phyloP scores from a whole-genome alignment of 2,329 filamentous ascomycete genomes.

The Ramularia endophylla region DNA sequence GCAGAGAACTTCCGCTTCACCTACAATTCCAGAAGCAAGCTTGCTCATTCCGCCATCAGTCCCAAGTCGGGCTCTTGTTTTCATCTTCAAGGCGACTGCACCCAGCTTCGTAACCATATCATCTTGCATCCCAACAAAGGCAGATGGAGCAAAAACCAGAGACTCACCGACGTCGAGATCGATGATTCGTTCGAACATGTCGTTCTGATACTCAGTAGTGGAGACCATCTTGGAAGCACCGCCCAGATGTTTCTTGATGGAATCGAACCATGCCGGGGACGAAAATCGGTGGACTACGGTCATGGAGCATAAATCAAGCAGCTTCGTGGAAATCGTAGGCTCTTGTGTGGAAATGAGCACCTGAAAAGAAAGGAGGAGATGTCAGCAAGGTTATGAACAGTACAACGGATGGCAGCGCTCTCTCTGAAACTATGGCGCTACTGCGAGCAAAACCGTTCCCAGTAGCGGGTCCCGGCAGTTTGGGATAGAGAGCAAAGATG shows the following conservation, averaged over 20 bases:
- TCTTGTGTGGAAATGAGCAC: conserved; percentile 68
- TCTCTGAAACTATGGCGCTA: too few species aligned
- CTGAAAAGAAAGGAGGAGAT: too few species aligned
- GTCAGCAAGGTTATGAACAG: too few species aligned
- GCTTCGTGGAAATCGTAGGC: conserved; percentile 60
- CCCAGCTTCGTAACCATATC: conserved; percentile 20
- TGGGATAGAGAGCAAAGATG: too few species aligned
- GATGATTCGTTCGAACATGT: conserved; percentile 28
- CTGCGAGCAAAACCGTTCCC: too few species aligned
- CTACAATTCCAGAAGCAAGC: conserved; percentile 12
- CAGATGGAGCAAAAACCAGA: conserved; percentile 28
- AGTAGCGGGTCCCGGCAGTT: too few species aligned
- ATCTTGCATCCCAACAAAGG: conserved; percentile 20
- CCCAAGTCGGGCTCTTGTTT: conserved; percentile 25
- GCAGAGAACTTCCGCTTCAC: too few species aligned
- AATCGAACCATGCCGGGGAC: conserved; percentile 56
- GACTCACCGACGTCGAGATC: conserved; percentile 27
- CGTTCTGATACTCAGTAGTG: conserved; percentile 5
- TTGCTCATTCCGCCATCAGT: conserved; percentile 25
- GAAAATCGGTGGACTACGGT: conserved; percentile 68
- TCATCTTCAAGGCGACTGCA: conserved; percentile 19
- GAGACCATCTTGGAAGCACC: conserved; percentile 30
- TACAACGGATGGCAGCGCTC: too few species aligned
- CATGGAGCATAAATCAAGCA: conserved; percentile 67
- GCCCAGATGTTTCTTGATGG: conserved; percentile 44